Conservation (phyloP, 345 rosid genomes). For the Populus nigra region DNA sequence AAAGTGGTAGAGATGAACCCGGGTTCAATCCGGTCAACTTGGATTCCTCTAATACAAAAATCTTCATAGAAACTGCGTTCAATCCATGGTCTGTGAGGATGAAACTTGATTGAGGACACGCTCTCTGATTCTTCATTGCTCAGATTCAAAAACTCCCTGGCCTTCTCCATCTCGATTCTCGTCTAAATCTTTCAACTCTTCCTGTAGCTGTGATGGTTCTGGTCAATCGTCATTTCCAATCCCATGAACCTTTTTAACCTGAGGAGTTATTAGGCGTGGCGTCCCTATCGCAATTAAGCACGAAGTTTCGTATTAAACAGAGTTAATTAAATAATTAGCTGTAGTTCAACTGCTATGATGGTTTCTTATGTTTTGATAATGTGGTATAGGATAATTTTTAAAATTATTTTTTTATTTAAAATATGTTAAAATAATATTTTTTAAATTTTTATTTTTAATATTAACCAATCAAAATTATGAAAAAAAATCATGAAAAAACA, state of each 20-base stretch:
- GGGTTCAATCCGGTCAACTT: slow-evolving; percentile 69
- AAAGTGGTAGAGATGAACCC: slow-evolving; percentile 67
- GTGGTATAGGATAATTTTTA: too few relatives aligned
- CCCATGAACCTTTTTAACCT: not conserved
- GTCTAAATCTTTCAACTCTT: not conserved
- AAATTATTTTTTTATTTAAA: too few relatives aligned
- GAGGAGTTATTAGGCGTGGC: not conserved
- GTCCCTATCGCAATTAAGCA: not conserved
- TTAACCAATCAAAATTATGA: too few relatives aligned
- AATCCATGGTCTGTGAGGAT: slow-evolving; percentile 35
- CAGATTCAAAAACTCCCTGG: slow-evolving; percentile 42
- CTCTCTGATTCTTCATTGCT: slow-evolving; percentile 43
- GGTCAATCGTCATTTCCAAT: not conserved
- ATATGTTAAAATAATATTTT: too few relatives aligned
- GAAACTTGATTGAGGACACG: slow-evolving; percentile 46
- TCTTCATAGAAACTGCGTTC: slow-evolving; percentile 59
- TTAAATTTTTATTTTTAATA: too few relatives aligned
- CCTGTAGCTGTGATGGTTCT: not conserved
- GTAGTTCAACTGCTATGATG: not conserved
- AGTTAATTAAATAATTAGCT: too few relatives aligned
- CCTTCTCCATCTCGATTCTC: slow-evolving; percentile 49
- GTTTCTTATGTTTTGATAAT: too few relatives aligned
- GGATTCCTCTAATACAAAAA: slow-evolving; percentile 65
- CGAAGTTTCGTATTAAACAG: not conserved
- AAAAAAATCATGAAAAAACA: too few relatives aligned